Percentiles rank a stretch among this genome's conserved stretches.
phyloP scores from a whole-genome alignment of 768 basidiomycete genomes.

The Suillus alpinus region DNA sequence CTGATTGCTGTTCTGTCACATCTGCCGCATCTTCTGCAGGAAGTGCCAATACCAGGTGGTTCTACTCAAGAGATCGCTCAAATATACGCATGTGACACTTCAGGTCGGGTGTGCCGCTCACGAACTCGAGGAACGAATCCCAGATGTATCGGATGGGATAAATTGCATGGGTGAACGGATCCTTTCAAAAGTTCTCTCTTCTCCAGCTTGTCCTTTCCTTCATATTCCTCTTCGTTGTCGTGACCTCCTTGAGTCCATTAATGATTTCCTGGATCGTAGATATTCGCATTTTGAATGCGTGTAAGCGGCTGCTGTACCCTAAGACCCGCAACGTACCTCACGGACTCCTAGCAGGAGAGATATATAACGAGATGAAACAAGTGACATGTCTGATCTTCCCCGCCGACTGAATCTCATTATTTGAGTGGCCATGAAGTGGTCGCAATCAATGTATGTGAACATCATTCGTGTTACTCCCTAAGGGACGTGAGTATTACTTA shows the following conservation, averaged over 20 bases:
- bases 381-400: constrained; percentile 73
- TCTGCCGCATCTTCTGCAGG: constrained; percentile 36
- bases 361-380: not conserved
- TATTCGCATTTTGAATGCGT: constrained; percentile 69
- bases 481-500: constrained; percentile 4
- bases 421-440: constrained; percentile 83
- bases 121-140: constrained; percentile 92
- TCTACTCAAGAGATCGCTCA: constrained; percentile 75
- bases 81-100: constrained; percentile 91
- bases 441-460: constrained; percentile 96
- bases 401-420: constrained; percentile 95
- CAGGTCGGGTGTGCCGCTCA: constrained; percentile 82
- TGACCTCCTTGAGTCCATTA: constrained; percentile 57
- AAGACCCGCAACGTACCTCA: constrained; percentile 58
- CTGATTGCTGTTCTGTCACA: constrained; percentile 19
- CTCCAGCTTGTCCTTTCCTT: constrained; percentile 28
- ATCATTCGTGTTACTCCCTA: constrained; percentile 89
- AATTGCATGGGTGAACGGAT: constrained; percentile 71
- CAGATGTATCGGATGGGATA: constrained; percentile 87
- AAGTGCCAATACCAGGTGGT: constrained; percentile 68
- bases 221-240: constrained; percentile 51
- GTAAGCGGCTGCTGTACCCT: constrained; percentile 80
- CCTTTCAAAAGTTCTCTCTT: constrained; percentile 30
- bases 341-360: constrained; percentile 19
- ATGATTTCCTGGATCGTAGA: constrained; percentile 75